Evolutionary conservation across 2,329 filamentous ascomycete species (phyloP), one percentile per base, ranked within the genome.

Genomic region (Neophaeococcomyces mojaviensis): DNA sequence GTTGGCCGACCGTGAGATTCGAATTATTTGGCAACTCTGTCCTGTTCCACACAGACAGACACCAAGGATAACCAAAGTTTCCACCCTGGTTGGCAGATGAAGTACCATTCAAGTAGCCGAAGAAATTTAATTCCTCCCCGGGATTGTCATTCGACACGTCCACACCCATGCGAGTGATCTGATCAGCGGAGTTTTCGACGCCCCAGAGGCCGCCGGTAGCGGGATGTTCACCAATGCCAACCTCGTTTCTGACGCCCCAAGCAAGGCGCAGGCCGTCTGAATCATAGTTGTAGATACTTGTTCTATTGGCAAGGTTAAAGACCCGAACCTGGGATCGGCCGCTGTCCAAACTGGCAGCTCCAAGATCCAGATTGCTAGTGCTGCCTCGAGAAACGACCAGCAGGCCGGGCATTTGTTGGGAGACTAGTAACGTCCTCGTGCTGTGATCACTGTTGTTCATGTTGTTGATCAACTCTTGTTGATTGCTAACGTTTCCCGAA

Each of bases 201-300:
- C 65, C 66, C 55, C 67, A 77, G 31, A 77, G 70, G 47, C 66
- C 69, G 22, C 73, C 73, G 19, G 62, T 69, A 15, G 57, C 52
- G 5, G 73, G 72, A 40, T 60, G 57, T 42, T 59, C 82, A n/a
- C 69, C 80, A 3, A 88, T 65, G 8, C 83, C 84, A 3, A 86
- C 82, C 1, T 81, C 80, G 61, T 88, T 88, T 31, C 82, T 73
- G 43, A 88, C 68, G 9, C 84, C 84, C 82, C 82, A 88, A 13
- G 82, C 77, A 53, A 63, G 65, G 54, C 71, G 60, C 12, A 69
- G 48, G 6, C 74, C 74, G 30, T 72, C 68, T 38, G 71, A 79
- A 53, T 76, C 64, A 57, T 68, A 74, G 46, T 70, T 64, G 49
- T 74, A 73, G 40, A 44, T 4, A 3, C 59, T 57, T 7, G 63